Evolutionary conservation across 2,329 filamentous ascomycete species (phyloP).

Genomic region (Alternaria hordeiaustralica): DNA sequence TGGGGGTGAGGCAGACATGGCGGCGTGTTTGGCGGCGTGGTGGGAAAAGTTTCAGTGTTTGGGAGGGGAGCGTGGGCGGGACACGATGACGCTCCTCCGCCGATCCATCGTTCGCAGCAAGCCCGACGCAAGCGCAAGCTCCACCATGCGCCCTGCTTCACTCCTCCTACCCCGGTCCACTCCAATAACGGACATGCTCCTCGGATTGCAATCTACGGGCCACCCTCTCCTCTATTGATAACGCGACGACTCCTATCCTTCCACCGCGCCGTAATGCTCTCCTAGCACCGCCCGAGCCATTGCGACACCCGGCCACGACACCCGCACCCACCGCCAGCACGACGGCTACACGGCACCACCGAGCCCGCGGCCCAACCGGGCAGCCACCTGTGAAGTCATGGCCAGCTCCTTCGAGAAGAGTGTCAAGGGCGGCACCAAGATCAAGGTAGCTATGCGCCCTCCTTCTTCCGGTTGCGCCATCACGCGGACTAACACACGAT

Average conservation of each 20-base stretch:
- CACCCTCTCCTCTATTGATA: conserved; percentile 23
- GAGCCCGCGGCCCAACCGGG: conserved; percentile 22
- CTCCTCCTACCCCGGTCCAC: conserved; percentile 18
- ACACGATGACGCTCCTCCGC: conserved; percentile 14
- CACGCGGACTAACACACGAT: conserved; percentile 24
- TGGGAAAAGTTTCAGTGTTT: conserved; percentile 14
- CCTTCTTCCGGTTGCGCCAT: conserved; percentile 5
- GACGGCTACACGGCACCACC: conserved; percentile 5
- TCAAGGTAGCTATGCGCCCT: conserved; percentile 69
- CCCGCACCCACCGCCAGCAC: conserved; percentile 12
- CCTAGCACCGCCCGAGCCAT: conserved; percentile 28
- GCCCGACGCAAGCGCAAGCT: conserved; percentile 9
- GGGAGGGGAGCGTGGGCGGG: conserved; percentile 12
- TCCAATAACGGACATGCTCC: conserved; percentile 22
- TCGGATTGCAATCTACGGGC: conserved; percentile 19
- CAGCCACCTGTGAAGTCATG: conserved; percentile 58
- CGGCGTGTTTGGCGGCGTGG: conserved; percentile 11
- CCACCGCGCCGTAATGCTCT: conserved; percentile 34
- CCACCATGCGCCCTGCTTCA: conserved; percentile 25
- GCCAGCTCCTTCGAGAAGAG: conserved; percentile 96
- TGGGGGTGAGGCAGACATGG: conserved; percentile 54
- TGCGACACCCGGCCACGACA: conserved; percentile 18
- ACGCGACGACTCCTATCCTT: conserved; percentile 23
- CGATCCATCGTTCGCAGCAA: conserved; percentile 24
- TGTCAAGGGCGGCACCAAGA: conserved; percentile 97